Evolutionary conservation across 75 land plant species (phyloP), one percentile per base, ranked within the genome.

Genomic region (Picea glauca): DNA sequence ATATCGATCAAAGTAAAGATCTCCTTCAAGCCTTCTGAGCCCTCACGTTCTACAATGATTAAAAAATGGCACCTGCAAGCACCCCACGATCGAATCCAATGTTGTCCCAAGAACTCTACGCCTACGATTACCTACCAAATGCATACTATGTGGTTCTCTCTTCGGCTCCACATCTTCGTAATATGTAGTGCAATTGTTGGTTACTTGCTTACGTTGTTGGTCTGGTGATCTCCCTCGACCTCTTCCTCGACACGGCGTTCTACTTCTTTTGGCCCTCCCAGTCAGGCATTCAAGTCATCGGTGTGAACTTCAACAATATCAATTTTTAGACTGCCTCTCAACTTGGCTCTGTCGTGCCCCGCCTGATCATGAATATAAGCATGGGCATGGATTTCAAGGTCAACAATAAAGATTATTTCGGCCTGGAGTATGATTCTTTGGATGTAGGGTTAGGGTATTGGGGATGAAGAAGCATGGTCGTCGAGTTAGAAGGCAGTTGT

Each of bases 391-490:
- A 58, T 17, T 11, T 89, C 60, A 77, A 30, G 62, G 80, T 89
- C 5, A 74, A 72, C 4, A 89, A 86, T 79, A 40, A 40, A 61
- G 86, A 84, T 58, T 75, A 81, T 78, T 89, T 67, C 74, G 82
- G 84, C 17, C 23, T 84, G 56, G 61, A 78, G 21, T 89, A 84
- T 74, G 58, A 72, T 23, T 60, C 26, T 14, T 23, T 87, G 20
- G 60, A 12, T 59, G 84, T 81, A 46, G 70, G 77, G 58, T 76
- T 90, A 32, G 85, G 82, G 32, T 90, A 90, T 76, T 60, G 90
- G 6, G 92, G 92, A 60, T 67, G 67, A 31, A 12, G n/a, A 14
- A 78, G 86, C 58, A 79, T 88, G 38, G 65, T 72, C 72, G 85
- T 88, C 18, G 67, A 12, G 13, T 85, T 87, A 7, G 63, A 60